A percentile compares a stretch with the other conserved stretches of the same genome.
Conservation (phyloP, 768 basidiomycete genomes). For the Pholiota molesta region DNA sequence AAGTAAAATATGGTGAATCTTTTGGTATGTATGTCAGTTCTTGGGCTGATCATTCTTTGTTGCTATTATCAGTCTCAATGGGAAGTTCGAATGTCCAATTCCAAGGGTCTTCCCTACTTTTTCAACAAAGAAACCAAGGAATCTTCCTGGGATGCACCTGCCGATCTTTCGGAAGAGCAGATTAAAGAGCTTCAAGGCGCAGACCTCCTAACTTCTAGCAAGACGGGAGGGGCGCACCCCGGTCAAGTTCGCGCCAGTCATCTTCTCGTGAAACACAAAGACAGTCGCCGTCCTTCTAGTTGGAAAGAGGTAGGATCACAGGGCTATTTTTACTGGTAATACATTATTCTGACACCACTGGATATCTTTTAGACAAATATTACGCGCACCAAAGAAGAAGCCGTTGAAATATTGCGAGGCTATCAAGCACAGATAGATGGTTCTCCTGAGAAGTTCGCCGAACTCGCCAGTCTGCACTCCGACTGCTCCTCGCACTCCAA, state of each 20-base stretch:
- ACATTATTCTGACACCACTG: background rate
- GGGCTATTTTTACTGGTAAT: background rate
- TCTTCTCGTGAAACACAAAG: slow-evolving; percentile 89
- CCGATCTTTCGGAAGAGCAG: slow-evolving; percentile 62
- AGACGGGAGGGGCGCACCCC: slow-evolving; percentile 26
- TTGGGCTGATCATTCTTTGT: background rate
- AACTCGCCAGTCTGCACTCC: slow-evolving; percentile 76
- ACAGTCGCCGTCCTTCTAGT: slow-evolving; percentile 76
- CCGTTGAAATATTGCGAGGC: slow-evolving; percentile 72
- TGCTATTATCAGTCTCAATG: slow-evolving; percentile 40
- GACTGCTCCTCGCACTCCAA: slow-evolving; percentile 89
- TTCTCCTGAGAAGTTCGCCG: slow-evolving; percentile 65
- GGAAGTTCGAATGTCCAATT: slow-evolving; percentile 89
- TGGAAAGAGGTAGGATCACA: slow-evolving; percentile 74
- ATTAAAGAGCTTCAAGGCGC: slow-evolving; percentile 70
- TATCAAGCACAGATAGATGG: slow-evolving; percentile 66
- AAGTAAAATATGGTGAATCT: too few species aligned
- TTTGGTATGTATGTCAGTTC: background rate
- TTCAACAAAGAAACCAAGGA: slow-evolving; percentile 71
- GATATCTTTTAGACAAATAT: slow-evolving; percentile 60
- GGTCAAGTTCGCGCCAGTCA: slow-evolving; percentile 91
- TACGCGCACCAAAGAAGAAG: slow-evolving; percentile 87
- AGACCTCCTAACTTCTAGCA: slow-evolving; percentile 35
- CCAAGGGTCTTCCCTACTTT: slow-evolving; percentile 83
- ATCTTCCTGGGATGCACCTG: slow-evolving; percentile 83